These are phyloP conservation scores for Lyophyllum semitale DNA, from an alignment of 768 basidiomycete genomes.

Conservation along the genomic window DNA sequence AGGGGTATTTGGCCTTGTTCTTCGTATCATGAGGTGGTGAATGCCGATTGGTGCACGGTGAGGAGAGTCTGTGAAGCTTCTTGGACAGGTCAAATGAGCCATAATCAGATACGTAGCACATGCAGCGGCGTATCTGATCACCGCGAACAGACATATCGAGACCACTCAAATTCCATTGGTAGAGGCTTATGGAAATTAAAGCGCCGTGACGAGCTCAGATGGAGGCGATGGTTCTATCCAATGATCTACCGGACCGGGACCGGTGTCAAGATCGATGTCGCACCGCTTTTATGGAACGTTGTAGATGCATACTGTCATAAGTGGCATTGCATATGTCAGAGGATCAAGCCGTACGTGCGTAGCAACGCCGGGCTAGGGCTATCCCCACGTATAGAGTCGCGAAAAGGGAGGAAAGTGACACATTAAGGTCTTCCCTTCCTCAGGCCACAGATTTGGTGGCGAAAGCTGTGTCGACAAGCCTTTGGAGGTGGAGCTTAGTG, in stretches of 20 bases:
- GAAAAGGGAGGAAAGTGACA: neutral
- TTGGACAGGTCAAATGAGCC: neutral
- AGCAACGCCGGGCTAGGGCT: neutral
- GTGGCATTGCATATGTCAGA: neutral
- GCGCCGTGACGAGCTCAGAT: neutral
- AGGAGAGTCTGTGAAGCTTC: neutral
- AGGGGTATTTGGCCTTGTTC: no score
- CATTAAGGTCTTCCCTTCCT: neutral
- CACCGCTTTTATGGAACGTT: neutral
- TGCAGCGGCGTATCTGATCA: neutral
- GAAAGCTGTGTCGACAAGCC: neutral
- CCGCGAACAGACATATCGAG: no score
- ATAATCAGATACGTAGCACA: neutral
- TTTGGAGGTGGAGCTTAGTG: neutral
- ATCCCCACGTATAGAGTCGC: neutral
- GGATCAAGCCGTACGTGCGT: neutral
- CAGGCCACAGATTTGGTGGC: neutral
- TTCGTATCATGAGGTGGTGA: no score
- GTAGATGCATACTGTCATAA: neutral
- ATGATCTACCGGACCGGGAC: neutral
- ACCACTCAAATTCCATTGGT: neutral
- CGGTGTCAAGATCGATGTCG: neutral
- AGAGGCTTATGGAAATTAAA: neutral
- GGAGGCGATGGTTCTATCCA: neutral
- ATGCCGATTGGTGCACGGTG: no score